phyloP scores from a whole-genome alignment of 257 asterid species.

The Solanum arcanum region DNA sequence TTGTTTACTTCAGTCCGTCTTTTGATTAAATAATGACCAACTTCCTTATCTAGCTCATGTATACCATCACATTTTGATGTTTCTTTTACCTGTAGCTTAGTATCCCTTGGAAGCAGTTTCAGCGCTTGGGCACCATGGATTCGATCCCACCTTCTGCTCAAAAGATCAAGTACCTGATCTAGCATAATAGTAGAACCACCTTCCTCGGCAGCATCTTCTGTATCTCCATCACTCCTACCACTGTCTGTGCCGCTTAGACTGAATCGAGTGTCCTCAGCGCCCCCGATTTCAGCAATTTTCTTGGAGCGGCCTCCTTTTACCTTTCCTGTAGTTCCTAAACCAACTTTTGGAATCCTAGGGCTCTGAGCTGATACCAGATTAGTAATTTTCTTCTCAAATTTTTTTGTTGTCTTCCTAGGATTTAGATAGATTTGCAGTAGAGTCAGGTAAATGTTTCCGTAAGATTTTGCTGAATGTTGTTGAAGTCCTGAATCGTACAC shows the following conservation, averaged over 20 bases:
- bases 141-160: slow-evolving; percentile 91
- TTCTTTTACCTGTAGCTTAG: slow-evolving; percentile 64
- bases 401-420: slow-evolving; percentile 71
- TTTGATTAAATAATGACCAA: not conserved
- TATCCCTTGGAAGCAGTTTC: slow-evolving; percentile 79
- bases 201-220: slow-evolving; percentile 58
- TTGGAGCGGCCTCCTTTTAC: slow-evolving; percentile 38
- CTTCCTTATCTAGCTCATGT: not conserved
- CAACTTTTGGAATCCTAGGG: slow-evolving; percentile 40
- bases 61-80: not conserved
- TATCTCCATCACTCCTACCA: slow-evolving; percentile 86
- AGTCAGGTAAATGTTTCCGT: slow-evolving; percentile 70
- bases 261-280: slow-evolving; percentile 64
- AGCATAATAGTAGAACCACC: slow-evolving; percentile 69
- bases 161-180: slow-evolving; percentile 83
- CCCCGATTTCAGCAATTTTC: slow-evolving; percentile 84
- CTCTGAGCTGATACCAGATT: slow-evolving; percentile 43
- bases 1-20: not conserved
- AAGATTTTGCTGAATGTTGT: slow-evolving; percentile 57
- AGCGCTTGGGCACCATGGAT: slow-evolving; percentile 94
- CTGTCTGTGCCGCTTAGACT: slow-evolving; percentile 83
- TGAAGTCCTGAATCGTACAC: slow-evolving; percentile 53
- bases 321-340: slow-evolving; percentile 31
- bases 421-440: slow-evolving; percentile 88
- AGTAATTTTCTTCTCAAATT: slow-evolving; percentile 57